These are phyloP conservation scores for Phialophora expanda DNA, from an alignment of 2,329 filamentous ascomycete species.

Conservation along the genomic window DNA sequence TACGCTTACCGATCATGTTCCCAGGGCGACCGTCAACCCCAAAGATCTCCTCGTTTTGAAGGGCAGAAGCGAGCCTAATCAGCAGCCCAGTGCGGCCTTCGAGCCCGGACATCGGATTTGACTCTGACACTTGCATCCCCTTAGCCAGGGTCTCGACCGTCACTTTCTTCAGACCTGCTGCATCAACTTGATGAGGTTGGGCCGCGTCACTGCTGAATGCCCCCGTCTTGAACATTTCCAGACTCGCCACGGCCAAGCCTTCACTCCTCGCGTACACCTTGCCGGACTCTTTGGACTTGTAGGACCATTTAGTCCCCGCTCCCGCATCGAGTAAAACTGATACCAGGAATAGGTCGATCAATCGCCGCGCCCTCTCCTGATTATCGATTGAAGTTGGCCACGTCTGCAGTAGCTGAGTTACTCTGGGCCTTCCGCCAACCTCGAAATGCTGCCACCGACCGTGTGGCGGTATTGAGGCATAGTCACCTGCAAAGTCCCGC, in stretches of 20 bases:
- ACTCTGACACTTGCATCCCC: constrained; percentile 81
- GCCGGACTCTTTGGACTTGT: constrained; percentile 88
- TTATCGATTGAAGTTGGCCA: constrained; percentile 67
- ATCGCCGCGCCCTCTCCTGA: constrained; percentile 60
- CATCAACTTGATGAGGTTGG: constrained; percentile 90
- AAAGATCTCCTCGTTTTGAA: constrained; percentile 78
- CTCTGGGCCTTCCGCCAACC: constrained; percentile 59
- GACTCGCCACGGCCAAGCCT: constrained; percentile 75
- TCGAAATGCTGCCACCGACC: constrained; percentile 69
- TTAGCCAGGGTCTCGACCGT: constrained; percentile 76
- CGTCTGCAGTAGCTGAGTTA: constrained; percentile 52
- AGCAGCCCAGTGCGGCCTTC: constrained; percentile 83
- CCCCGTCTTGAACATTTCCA: constrained; percentile 94
- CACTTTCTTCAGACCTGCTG: constrained; percentile 73
- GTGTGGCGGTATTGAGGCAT: constrained; percentile 79
- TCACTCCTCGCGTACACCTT: constrained; percentile 83
- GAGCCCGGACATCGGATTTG: constrained; percentile 82
- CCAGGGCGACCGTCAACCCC: constrained; percentile 83
- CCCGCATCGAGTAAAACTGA: constrained; percentile 71
- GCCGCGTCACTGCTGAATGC: constrained; percentile 70
- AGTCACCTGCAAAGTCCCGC: constrained; percentile 73
- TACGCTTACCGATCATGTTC: constrained; percentile 81
- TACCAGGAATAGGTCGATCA: constrained; percentile 67
- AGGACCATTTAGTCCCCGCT: constrained; percentile 87
- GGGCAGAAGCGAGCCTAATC: constrained; percentile 73